These are phyloP conservation scores for Cyanodermella asteris DNA, from an alignment of 2,329 filamentous ascomycete species.

Conservation along the genomic window DNA sequence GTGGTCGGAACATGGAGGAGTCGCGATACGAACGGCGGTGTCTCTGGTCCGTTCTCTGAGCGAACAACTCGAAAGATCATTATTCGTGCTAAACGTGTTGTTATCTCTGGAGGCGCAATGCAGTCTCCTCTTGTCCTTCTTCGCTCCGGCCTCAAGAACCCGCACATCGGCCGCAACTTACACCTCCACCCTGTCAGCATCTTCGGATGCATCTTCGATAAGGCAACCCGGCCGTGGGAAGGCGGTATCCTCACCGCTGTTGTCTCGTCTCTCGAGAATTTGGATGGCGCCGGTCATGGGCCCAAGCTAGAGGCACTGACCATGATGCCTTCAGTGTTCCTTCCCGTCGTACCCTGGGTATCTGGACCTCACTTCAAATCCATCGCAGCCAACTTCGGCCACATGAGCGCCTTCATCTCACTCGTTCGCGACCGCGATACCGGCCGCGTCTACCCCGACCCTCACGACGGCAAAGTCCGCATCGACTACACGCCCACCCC, in stretches of 20 bases:
- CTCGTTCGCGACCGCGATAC: constrained; percentile 55
- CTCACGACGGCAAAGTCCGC: constrained; percentile 38
- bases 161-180: constrained; percentile 61
- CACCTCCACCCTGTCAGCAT: constrained; percentile 49
- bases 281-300: constrained; percentile 62
- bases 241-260: constrained; percentile 63
- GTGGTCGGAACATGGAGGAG: constrained; percentile 56
- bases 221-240: constrained; percentile 25
- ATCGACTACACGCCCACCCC: constrained; percentile 49
- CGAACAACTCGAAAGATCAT: constrained; percentile 37
- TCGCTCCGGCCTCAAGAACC: constrained; percentile 61
- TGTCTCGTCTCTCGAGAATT: constrained; percentile 55
- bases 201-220: too few relatives aligned
- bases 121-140: constrained; percentile 56
- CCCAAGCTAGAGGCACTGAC: constrained; percentile 55
- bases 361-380: constrained; percentile 50
- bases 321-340: constrained; percentile 48
- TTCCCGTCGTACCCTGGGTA: constrained; percentile 45
- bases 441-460: constrained; percentile 53
- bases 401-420: constrained; percentile 50
- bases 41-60: constrained; percentile 28
- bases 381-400: constrained; percentile 42
- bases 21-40: constrained; percentile 38
- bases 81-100: constrained; percentile 58
- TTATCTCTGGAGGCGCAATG: constrained; percentile 56